phyloP scores from a whole-genome alignment of 2,329 filamentous ascomycete genomes.

The Venturia nashicola region DNA sequence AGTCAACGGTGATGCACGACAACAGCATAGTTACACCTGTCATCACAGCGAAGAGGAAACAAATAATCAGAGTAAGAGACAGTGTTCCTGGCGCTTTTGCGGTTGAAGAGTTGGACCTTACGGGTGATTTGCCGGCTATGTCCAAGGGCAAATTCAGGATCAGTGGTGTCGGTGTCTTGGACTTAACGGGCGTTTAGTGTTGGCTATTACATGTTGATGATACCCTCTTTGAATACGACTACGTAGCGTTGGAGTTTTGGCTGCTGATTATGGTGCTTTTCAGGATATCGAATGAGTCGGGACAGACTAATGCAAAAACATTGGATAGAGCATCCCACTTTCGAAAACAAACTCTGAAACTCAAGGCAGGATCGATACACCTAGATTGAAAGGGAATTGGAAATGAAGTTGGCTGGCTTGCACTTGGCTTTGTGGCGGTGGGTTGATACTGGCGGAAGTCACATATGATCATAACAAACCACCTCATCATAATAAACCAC shows the following conservation, averaged over 20 bases:
- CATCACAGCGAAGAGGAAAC: conserved; percentile 4
- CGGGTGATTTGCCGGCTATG: not conserved
- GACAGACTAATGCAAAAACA: not conserved
- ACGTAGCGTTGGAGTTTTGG: not conserved
- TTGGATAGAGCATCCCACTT: not conserved
- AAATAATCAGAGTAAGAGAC: conserved; percentile 7
- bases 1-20: not conserved
- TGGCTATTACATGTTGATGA: not conserved
- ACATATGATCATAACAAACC: no score
- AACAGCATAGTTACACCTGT: not conserved
- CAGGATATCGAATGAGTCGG: not conserved
- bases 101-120: conserved; percentile 6
- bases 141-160: conserved; percentile 1
- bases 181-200: conserved; percentile 6
- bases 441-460: not conserved
- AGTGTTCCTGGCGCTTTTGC: conserved; percentile 6
- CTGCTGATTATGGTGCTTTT: not conserved
- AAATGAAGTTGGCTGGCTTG: not conserved
- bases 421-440: not conserved
- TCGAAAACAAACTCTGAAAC: not conserved
- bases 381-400: not conserved
- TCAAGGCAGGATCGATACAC: not conserved
- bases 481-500: not conserved
- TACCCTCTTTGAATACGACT: not conserved
- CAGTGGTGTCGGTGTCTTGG: conserved; percentile 4